These are phyloP conservation scores for Xanthoconium separans DNA, from an alignment of 1,284 basidiomycete species.

Conservation along the genomic window DNA sequence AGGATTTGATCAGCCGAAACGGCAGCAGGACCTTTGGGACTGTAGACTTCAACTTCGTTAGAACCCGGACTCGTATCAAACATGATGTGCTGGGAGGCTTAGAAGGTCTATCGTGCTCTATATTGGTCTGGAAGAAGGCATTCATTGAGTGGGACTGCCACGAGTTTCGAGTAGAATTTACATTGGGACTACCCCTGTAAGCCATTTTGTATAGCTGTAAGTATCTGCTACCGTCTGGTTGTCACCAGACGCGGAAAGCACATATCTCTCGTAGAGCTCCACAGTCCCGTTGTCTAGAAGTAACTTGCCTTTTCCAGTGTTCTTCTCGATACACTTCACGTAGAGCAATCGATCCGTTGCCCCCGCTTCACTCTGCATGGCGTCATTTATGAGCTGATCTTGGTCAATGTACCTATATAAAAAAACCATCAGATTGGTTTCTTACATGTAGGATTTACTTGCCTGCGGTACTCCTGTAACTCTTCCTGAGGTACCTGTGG, in stretches of 20 bases:
- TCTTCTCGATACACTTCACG: conserved; percentile 48
- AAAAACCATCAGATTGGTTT: conserved; percentile 1
- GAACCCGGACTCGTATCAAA: no score
- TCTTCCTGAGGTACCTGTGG: conserved; percentile 68
- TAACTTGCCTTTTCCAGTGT: conserved; percentile 19
- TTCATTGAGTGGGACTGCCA: no score
- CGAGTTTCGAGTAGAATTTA: background rate
- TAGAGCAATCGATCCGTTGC: conserved; percentile 59
- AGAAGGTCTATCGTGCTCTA: no score
- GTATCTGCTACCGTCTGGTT: conserved; percentile 10
- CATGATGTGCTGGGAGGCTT: no score
- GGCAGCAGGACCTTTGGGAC: no score
- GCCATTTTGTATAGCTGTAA: conserved; percentile 26
- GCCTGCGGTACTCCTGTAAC: conserved; percentile 80
- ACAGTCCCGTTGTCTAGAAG: conserved; percentile 11
- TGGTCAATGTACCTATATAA: conserved; percentile 70
- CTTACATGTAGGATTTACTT: conserved; percentile 16
- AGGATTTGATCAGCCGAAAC: no score
- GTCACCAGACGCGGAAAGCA: conserved; percentile 15
- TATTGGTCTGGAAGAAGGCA: no score
- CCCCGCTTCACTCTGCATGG: conserved; percentile 48
- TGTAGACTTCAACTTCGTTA: no score
- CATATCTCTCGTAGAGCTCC: conserved; percentile 25
- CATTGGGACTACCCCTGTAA: conserved; percentile 7
- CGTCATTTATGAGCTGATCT: conserved; percentile 60